These are phyloP conservation scores for Lactifluus echinatus DNA, from an alignment of 768 basidiomycete genomes.

Conservation along the genomic window DNA sequence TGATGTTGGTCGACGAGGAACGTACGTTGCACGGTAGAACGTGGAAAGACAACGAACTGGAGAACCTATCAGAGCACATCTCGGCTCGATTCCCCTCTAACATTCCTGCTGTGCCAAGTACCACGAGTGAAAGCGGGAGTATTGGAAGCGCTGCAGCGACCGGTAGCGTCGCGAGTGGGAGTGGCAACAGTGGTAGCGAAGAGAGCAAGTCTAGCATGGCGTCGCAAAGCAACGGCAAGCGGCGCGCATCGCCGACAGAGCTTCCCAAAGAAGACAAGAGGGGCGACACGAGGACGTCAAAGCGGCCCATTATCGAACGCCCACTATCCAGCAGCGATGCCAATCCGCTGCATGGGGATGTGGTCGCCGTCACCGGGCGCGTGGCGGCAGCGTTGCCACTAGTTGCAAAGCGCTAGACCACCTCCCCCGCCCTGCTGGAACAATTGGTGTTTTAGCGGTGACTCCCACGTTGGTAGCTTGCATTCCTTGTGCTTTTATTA, in stretches of 20 bases:
- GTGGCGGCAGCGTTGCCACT: background rate
- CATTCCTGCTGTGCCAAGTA: background rate
- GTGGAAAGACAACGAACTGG: slow-evolving; percentile 16
- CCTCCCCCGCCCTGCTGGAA: background rate
- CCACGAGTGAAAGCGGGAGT: slow-evolving; percentile 11
- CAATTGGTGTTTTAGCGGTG: background rate
- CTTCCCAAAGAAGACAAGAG: slow-evolving; percentile 50
- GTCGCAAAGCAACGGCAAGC: slow-evolving; percentile 43
- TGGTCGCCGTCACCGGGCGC: background rate
- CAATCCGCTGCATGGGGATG: background rate
- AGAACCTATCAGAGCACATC: slow-evolving; percentile 21
- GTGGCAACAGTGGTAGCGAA: background rate
- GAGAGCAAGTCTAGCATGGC: slow-evolving; percentile 5
- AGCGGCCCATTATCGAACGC: slow-evolving; percentile 60
- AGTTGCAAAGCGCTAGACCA: background rate
- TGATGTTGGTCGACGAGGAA: slow-evolving; percentile 72
- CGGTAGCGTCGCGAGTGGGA: background rate
- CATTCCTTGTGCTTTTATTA: background rate
- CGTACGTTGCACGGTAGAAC: slow-evolving; percentile 31
- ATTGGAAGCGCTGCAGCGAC: background rate
- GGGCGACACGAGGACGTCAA: slow-evolving; percentile 48
- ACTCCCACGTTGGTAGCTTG: background rate
- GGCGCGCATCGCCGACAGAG: slow-evolving; percentile 66
- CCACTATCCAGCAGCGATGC: slow-evolving; percentile 27
- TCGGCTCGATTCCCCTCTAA: slow-evolving; percentile 13